Evolutionary conservation across 148 eudicot genomes (phyloP).

Genomic region (Hydrangea macrophylla): DNA sequence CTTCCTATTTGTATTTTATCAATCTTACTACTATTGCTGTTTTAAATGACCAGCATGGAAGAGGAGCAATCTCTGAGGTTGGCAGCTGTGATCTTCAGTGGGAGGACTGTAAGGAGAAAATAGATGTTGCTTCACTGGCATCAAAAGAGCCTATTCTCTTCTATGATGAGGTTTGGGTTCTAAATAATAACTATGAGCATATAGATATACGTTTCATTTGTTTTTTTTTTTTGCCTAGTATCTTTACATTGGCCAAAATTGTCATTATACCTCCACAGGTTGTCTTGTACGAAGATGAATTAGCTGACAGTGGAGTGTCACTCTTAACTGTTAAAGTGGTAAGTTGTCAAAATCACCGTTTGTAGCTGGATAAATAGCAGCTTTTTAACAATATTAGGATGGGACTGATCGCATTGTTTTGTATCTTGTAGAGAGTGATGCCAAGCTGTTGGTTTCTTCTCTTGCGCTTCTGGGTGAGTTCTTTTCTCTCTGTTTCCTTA

Average conservation of each 20-base stretch:
- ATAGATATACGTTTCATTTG: background rate
- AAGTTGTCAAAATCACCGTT: conserved; percentile 17
- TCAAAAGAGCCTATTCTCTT: conserved; percentile 89
- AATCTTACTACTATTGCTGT: background rate
- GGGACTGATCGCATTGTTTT: conserved; percentile 19
- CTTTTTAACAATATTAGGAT: conserved; percentile 12
- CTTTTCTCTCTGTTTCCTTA: background rate
- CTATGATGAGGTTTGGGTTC: conserved; percentile 78
- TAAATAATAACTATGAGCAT: background rate
- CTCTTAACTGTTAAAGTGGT: conserved; percentile 97
- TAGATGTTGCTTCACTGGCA: conserved; percentile 75
- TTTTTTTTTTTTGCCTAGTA: conserved; percentile 7
- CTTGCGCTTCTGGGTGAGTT: conserved; percentile 94
- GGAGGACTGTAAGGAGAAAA: conserved; percentile 77
- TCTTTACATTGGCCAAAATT: conserved; percentile 11
- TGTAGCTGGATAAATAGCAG: background rate
- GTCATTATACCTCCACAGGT: conserved; percentile 46
- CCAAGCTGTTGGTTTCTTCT: conserved; percentile 95
- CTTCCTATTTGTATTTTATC: background rate
- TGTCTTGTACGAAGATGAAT: conserved; percentile 89
- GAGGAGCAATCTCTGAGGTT: conserved; percentile 27
- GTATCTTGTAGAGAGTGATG: conserved; percentile 77
- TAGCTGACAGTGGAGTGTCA: conserved; percentile 85
- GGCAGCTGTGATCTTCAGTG: conserved; percentile 43
- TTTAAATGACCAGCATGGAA: conserved; percentile 24